Evolutionary conservation across 768 basidiomycete genomes (phyloP).

Genomic region (Lyophyllum atratum): DNA sequence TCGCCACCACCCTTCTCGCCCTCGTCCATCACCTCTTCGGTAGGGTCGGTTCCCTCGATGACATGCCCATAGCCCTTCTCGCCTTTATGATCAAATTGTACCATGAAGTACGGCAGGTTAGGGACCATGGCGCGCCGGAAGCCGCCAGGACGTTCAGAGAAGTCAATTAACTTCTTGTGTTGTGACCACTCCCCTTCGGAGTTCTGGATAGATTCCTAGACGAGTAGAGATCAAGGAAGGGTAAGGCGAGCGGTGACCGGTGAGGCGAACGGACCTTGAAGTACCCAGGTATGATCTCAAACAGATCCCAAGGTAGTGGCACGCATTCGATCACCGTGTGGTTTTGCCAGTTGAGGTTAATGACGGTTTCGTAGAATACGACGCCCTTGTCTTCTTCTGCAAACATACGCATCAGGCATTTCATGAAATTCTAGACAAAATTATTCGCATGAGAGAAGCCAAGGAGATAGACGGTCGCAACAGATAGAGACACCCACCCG

Average conservation of each 20-base stretch:
- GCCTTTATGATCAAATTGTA: slow-evolving; percentile 97
- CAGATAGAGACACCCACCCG: slow-evolving; percentile 55
- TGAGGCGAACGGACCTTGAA: slow-evolving; percentile 67
- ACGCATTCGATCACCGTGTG: slow-evolving; percentile 95
- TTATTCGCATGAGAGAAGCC: not conserved
- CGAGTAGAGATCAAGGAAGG: not conserved
- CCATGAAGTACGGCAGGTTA: slow-evolving; percentile 98
- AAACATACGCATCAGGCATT: slow-evolving; percentile 95
- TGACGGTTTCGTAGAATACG: slow-evolving; percentile 93
- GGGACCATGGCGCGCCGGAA: slow-evolving; percentile 95
- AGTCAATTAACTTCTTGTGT: slow-evolving; percentile 96
- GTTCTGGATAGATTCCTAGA: slow-evolving; percentile 87
- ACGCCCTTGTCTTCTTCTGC: slow-evolving; percentile 92
- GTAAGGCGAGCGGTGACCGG: slow-evolving; percentile 1
- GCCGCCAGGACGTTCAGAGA: slow-evolving; percentile 85
- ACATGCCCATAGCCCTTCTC: slow-evolving; percentile 98
- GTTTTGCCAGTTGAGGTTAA: slow-evolving; percentile 81
- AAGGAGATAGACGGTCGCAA: not conserved
- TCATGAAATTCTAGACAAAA: slow-evolving; percentile 66
- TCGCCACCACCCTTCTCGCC: slow-evolving; percentile 91
- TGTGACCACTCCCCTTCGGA: slow-evolving; percentile 98
- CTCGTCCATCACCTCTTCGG: slow-evolving; percentile 55
- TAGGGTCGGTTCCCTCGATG: slow-evolving; percentile 83
- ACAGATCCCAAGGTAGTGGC: slow-evolving; percentile 87
- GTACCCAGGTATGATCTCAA: slow-evolving; percentile 86